Percentiles rank a stretch among this genome's conserved stretches.
Evolutionary conservation across 1,139 yeast genomes (phyloP).

Genomic region (Nakaseomyces kungkrabaensis): DNA sequence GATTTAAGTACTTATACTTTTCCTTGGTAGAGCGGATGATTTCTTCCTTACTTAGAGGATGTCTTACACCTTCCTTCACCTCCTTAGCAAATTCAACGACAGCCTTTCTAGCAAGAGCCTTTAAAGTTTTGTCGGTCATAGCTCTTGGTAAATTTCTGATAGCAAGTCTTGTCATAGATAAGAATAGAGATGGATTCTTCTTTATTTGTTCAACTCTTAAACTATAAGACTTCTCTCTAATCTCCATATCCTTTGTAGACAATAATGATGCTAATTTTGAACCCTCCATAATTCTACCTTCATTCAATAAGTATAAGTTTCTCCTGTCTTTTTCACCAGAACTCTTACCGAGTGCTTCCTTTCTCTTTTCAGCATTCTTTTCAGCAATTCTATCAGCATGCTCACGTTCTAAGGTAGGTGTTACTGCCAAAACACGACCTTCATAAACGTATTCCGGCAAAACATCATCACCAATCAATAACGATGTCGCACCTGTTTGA

Average conservation of each 20-base stretch:
- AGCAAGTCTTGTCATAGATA: constrained; percentile 88
- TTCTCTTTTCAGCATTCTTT: constrained; percentile 62
- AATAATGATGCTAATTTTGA: constrained; percentile 69
- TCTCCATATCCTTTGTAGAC: constrained; percentile 65
- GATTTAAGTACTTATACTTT: constrained; percentile 40
- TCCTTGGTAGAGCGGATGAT: constrained; percentile 64
- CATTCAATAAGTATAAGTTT: constrained; percentile 76
- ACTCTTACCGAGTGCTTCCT: constrained; percentile 68
- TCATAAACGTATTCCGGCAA: constrained; percentile 82
- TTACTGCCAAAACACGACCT: constrained; percentile 77
- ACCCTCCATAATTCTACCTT: constrained; percentile 79
- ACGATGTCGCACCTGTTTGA: constrained; percentile 59
- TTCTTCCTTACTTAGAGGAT: constrained; percentile 86
- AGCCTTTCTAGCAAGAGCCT: constrained; percentile 89
- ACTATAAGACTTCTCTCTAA: constrained; percentile 80
- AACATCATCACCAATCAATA: constrained; percentile 86
- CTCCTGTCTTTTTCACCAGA: constrained; percentile 76
- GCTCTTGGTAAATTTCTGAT: constrained; percentile 89
- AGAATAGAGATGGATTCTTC: constrained; percentile 82
- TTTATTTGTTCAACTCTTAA: constrained; percentile 83
- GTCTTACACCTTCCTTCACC: constrained; percentile 65
- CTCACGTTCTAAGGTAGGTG: constrained; percentile 79
- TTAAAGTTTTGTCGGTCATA: constrained; percentile 77
- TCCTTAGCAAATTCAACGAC: constrained; percentile 94
- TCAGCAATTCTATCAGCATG: constrained; percentile 74